Base-by-base conservation (phyloP, 495 filamentous ascomycete genomes). In the Penicillium egyptiacum region DNA sequence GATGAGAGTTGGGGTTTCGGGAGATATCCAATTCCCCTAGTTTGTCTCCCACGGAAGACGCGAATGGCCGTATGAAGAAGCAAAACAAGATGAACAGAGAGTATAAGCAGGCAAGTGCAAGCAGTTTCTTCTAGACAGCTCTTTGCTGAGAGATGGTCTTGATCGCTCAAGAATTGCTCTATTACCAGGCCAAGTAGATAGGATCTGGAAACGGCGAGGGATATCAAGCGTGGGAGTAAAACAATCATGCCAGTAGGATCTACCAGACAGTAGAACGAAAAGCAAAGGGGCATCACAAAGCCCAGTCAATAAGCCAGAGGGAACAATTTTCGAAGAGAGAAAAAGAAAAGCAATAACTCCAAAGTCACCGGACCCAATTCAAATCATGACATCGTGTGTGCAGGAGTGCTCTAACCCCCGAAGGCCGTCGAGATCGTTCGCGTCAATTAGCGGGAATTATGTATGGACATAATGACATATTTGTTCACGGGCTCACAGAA, bases 401-500 rank as follows among this genome's bases (percentile, higher is more conserved):
- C 26, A 53, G 50, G 53, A 55, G 53, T 55, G 53, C 42, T 55
- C 23, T 33, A 17, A 40, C 35, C 39, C 33, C 45, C 31, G 49
- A 53, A 62, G 25, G 52, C 65, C 59, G 60, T 61, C 33, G 55
- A 59, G 37, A 60, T 66, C 63, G 51, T 63, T 60, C 50, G 56
- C 55, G 50, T 61, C 57, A 64, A 59, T 61, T 60, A 60, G 46
- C 59, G 52, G 55, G 41, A 57, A 69, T 65, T 65, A 66, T 67
- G 46, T 53, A 55, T 60, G 58, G 53, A 64, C 52, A 61, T 35
- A 58, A 30, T 37, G 59, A 46, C 49, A 40, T 49, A 47, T 53
- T 46, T 57, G 43, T 58, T 54, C 49, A 50, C 26, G 35, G 25
- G 30, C 40, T 72, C 70, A 80, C 64, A 80, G 53, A 40, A 80